These are phyloP conservation scores for Lignosus rhinocerotis DNA, from an alignment of 1,284 basidiomycete species.

Conservation along the genomic window DNA sequence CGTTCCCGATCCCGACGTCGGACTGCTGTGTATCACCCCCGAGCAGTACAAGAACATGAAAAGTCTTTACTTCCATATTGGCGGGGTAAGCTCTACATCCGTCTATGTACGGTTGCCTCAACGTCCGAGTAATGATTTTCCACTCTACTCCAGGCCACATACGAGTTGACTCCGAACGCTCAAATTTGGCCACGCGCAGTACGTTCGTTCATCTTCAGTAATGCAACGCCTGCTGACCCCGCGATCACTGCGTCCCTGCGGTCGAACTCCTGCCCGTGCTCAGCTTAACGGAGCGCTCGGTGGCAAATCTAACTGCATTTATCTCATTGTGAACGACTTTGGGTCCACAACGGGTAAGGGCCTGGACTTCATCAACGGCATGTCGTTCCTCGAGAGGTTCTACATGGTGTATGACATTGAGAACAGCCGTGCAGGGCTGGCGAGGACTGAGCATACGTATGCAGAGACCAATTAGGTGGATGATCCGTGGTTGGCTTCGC, in stretches of 20 bases:
- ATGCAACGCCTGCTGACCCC: slow-evolving; percentile 13
- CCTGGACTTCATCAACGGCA: slow-evolving; percentile 37
- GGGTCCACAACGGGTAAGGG: slow-evolving; percentile 24
- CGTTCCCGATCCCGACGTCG: slow-evolving; percentile 44
- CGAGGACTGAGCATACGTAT: slow-evolving; percentile 41
- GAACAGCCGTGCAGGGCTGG: slow-evolving; percentile 46
- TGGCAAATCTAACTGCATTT: slow-evolving; percentile 26
- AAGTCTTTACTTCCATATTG: slow-evolving; percentile 55
- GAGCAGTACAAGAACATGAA: slow-evolving; percentile 50
- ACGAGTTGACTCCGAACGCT: slow-evolving; percentile 22
- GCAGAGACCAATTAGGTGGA: slow-evolving; percentile 38
- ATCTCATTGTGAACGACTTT: slow-evolving; percentile 32
- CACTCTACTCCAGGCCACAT: slow-evolving; percentile 10
- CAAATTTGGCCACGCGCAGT: slow-evolving; percentile 28
- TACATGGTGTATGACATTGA: slow-evolving; percentile 63
- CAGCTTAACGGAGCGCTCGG: slow-evolving; percentile 33
- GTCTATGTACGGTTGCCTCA: neutral
- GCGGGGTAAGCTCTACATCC: slow-evolving; percentile 31
- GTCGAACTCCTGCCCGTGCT: neutral
- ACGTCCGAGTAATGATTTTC: neutral
- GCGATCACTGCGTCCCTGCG: neutral
- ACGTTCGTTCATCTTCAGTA: slow-evolving; percentile 27
- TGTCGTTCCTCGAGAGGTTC: slow-evolving; percentile 52
- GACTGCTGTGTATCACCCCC: slow-evolving; percentile 53
- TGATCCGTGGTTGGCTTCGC: no score